Base-by-base conservation (phyloP, 345 rosid species). In the Hibiscus tridactylites region DNA sequence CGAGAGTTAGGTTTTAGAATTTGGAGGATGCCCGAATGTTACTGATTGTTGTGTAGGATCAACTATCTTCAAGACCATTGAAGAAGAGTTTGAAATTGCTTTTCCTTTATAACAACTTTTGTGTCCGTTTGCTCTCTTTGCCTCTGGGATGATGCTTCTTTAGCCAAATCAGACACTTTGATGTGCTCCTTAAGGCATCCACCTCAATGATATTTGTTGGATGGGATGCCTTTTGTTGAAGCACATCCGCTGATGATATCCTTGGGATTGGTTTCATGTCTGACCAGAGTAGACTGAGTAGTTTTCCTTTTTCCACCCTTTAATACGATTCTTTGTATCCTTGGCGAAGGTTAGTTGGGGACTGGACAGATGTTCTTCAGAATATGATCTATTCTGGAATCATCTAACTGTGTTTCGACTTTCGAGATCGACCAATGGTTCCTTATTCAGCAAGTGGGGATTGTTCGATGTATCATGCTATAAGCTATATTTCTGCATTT, bases 31-130 rank as follows among this genome's bases (percentile, higher is more conserved):
- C 63, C 35, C 6, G 3, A 58, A 11, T 26, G 98, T 86, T 91
- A 91, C 73, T 39, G 87, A 90, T 59, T 90, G 90, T 42, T 96
- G 97, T 42, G 89, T 83, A 90, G 93, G 52, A 90, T 92, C 59
- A 92, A 90, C 79, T 87, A 89, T 79, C 92, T 88, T 54, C 86
- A 90, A 73, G 96, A 90, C 86, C 2, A 3, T 0, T 2, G 0
- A 35, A 2, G 3, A 29, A 33, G 37, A n/a, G n/a, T 46, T 50
- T 7, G 19, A 12, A 16, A 17, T n/a, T 54, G 50, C 6, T 54
- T 69, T 29, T 52, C 31, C 15, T 52, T 69, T 37, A 6, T 37
- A 37, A 0, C 28, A 12, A 4, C 7, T 26, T 70, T 31, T 19
- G 24, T 9, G 3, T 61, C 26, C 4, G 2, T 66, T 33, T 49